phyloP scores from a whole-genome alignment of 2,329 filamentous ascomycete species.

The Pseudocercospora musae region DNA sequence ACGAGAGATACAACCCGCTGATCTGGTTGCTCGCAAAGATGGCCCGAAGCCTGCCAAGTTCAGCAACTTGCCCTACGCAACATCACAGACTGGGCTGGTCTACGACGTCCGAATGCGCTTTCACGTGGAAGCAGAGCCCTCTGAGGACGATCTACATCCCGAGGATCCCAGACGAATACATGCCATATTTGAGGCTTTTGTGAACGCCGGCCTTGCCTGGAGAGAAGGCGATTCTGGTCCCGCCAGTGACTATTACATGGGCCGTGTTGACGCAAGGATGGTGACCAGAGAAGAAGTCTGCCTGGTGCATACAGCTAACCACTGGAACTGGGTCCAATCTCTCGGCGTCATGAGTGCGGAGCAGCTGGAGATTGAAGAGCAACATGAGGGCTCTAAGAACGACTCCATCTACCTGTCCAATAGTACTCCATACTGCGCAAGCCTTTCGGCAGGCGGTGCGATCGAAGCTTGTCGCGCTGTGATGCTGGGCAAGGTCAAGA shows the following conservation, averaged over 20 bases:
- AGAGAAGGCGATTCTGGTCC: slow-evolving; percentile 40
- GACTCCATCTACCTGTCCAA: slow-evolving; percentile 46
- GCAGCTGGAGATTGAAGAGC: slow-evolving; percentile 43
- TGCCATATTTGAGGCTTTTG: slow-evolving; percentile 87
- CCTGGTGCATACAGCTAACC: slow-evolving; percentile 70
- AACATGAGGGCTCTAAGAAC: slow-evolving; percentile 58
- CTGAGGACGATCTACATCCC: slow-evolving; percentile 72
- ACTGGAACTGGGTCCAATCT: slow-evolving; percentile 73
- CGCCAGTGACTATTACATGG: slow-evolving; percentile 53
- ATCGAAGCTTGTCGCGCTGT: slow-evolving; percentile 97
- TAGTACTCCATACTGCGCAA: slow-evolving; percentile 59
- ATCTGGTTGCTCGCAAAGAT: slow-evolving; percentile 25
- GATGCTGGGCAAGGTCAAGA: slow-evolving; percentile 77
- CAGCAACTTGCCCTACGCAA: slow-evolving; percentile 37
- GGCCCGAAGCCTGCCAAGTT: slow-evolving; percentile 35
- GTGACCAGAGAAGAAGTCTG: slow-evolving; percentile 79
- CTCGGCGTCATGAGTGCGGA: slow-evolving; percentile 43
- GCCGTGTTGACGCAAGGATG: slow-evolving; percentile 71
- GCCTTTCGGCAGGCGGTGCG: slow-evolving; percentile 83
- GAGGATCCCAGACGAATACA: slow-evolving; percentile 92
- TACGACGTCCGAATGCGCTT: slow-evolving; percentile 96
- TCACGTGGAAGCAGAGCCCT: slow-evolving; percentile 68
- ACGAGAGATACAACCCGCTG: slow-evolving; percentile 8
- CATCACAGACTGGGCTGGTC: slow-evolving; percentile 45
- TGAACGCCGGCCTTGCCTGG: slow-evolving; percentile 66